Evolutionary conservation across 2,329 filamentous ascomycete genomes (phyloP).

Genomic region (Neonectria hederae): DNA sequence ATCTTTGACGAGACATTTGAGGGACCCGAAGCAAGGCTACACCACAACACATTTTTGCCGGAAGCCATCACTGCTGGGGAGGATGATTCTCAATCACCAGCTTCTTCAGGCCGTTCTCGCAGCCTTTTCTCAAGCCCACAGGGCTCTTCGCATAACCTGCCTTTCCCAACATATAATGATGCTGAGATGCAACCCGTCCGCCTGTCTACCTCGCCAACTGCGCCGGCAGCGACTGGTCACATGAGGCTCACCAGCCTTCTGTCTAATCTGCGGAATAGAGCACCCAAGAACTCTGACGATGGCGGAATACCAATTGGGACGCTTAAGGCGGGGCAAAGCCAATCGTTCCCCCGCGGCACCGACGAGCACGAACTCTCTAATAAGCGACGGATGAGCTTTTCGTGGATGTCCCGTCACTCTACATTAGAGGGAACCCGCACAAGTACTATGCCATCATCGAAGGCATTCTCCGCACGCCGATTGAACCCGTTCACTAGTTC

Average conservation of each 20-base stretch:
- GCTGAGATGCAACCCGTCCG: slow-evolving; percentile 56
- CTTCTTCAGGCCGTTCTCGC: slow-evolving; percentile 65
- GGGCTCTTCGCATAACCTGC: slow-evolving; percentile 67
- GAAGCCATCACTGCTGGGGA: slow-evolving; percentile 45
- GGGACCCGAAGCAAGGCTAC: slow-evolving; percentile 63
- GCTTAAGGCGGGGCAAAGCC: slow-evolving; percentile 76
- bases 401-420: slow-evolving; percentile 68
- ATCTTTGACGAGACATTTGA: slow-evolving; percentile 67
- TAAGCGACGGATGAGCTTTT: slow-evolving; percentile 67
- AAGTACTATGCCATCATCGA: slow-evolving; percentile 45
- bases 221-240: slow-evolving; percentile 45
- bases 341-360: slow-evolving; percentile 74
- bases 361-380: slow-evolving; percentile 65
- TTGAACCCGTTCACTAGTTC: slow-evolving; percentile 62
- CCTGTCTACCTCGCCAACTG: slow-evolving; percentile 52
- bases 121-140: slow-evolving; percentile 70
- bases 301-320: slow-evolving; percentile 72
- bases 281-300: slow-evolving; percentile 63
- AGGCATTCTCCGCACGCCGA: slow-evolving; percentile 53
- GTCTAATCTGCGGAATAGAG: slow-evolving; percentile 69
- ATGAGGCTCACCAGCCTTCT: slow-evolving; percentile 60
- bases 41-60: slow-evolving; percentile 39
- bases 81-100: slow-evolving; percentile 67
- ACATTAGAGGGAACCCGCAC: slow-evolving; percentile 51
- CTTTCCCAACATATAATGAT: slow-evolving; percentile 62